These are phyloP conservation scores for Huntiella moniliformis DNA, from an alignment of 2,329 filamentous ascomycete genomes.

Conservation along the genomic window DNA sequence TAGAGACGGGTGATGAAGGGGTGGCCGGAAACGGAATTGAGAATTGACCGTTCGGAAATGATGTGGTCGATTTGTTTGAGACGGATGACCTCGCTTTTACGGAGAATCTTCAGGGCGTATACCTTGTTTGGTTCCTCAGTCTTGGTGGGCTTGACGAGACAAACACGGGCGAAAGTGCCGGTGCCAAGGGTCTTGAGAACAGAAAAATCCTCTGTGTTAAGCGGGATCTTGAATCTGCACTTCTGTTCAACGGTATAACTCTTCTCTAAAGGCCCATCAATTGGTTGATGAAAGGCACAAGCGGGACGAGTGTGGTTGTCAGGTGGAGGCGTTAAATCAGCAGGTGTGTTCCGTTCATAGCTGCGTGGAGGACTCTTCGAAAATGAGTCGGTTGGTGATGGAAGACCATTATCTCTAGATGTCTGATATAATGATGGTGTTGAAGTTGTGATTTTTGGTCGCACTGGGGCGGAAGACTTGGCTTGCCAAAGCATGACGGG, in stretches of 20 bases:
- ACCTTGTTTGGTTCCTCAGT: constrained; percentile 37
- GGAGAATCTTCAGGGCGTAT: constrained; percentile 67
- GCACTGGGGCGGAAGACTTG: constrained; percentile 2
- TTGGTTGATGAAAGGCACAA: neutral
- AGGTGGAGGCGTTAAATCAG: neutral
- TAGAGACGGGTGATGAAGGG: constrained; percentile 68
- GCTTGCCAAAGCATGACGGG: constrained; percentile 10
- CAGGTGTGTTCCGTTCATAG: neutral
- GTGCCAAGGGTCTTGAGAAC: constrained; percentile 61
- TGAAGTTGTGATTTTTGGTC: neutral
- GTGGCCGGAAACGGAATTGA: constrained; percentile 58
- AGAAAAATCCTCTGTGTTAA: constrained; percentile 41
- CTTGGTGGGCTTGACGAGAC: constrained; percentile 48
- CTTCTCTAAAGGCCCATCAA: neutral
- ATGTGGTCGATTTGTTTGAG: constrained; percentile 79
- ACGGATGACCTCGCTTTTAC: constrained; percentile 55
- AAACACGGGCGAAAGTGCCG: constrained; percentile 67
- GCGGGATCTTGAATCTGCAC: constrained; percentile 12
- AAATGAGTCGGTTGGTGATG: neutral
- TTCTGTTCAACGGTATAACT: constrained; percentile 9
- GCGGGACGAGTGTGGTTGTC: neutral
- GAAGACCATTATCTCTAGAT: neutral
- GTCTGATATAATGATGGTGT: neutral
- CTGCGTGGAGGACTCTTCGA: neutral
- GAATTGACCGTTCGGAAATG: constrained; percentile 61